phyloP scores from a whole-genome alignment of 2,329 filamentous ascomycete species.

The Alternaria brassicicola region DNA sequence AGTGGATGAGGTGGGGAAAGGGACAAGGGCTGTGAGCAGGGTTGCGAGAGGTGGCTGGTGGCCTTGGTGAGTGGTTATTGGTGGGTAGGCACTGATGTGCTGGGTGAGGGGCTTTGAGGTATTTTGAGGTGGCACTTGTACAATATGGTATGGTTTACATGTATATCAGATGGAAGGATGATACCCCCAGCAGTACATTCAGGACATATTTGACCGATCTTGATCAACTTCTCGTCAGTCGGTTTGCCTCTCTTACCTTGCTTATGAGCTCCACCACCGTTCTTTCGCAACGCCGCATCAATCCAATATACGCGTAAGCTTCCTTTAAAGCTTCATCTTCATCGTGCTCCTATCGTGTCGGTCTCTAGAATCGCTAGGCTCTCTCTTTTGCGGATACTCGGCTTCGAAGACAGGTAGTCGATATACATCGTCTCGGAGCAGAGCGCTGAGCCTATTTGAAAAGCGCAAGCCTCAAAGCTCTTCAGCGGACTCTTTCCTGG shows the following conservation, averaged over 20 bases:
- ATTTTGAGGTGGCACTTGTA: background rate
- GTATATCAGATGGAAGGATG: conserved; percentile 2
- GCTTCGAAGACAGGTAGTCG: background rate
- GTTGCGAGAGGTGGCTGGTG: conserved; percentile 32
- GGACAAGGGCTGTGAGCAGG: conserved; percentile 17
- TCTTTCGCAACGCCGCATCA: background rate
- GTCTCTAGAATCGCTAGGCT: background rate
- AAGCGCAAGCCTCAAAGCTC: background rate
- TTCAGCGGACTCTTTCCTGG: background rate
- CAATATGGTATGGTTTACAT: background rate
- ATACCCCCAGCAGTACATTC: conserved; percentile 1
- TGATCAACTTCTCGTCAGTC: background rate
- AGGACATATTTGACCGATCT: background rate
- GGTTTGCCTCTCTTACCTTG: background rate
- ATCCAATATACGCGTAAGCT: background rate
- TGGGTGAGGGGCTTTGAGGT: background rate
- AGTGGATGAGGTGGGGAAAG: conserved; percentile 19
- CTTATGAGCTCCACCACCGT: background rate
- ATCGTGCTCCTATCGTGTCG: background rate
- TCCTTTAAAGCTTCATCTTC: background rate
- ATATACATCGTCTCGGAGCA: background rate
- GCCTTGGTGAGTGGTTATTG: conserved; percentile 26
- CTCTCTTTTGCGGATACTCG: background rate
- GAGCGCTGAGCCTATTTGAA: background rate
- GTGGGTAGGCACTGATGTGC: background rate